Evolutionary conservation across 768 basidiomycete species (phyloP).

Genomic region (Naganishia randhawae): DNA sequence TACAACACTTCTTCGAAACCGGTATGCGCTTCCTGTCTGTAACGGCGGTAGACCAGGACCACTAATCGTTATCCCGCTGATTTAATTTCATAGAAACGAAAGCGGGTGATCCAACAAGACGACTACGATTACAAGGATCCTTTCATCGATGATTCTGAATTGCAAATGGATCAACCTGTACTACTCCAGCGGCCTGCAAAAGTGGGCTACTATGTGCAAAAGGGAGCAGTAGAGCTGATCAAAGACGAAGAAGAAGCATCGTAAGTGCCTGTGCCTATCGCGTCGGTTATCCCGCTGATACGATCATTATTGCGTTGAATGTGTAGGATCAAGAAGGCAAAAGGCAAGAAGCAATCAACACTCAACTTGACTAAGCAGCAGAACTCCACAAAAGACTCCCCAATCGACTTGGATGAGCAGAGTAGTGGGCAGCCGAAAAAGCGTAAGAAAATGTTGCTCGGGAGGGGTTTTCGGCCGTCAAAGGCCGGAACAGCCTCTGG

Average conservation of each 20-base stretch:
- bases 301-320: neutral
- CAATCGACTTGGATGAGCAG: neutral
- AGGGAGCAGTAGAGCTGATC: conserved; percentile 78
- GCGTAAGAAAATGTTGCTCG: conserved; percentile 20
- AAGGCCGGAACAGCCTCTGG: neutral
- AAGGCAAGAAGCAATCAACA: conserved; percentile 14
- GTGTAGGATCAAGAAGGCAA: neutral
- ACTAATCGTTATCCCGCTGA: neutral
- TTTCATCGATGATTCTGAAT: conserved; percentile 96
- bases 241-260: conserved; percentile 55
- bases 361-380: neutral
- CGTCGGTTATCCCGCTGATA: neutral
- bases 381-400: neutral
- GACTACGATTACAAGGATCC: conserved; percentile 90
- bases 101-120: conserved; percentile 53
- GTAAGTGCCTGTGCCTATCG: neutral
- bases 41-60: neutral
- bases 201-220: conserved; percentile 74
- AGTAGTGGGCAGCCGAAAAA: conserved; percentile 12
- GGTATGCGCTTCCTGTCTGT: neutral
- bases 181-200: conserved; percentile 88
- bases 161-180: conserved; percentile 82
- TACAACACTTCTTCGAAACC: conserved; percentile 19
- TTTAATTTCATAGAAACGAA: conserved; percentile 20
- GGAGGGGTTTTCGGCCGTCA: conserved; percentile 18